Percentiles rank a stretch among this genome's conserved stretches.
Evolutionary conservation across 495 filamentous ascomycete species (phyloP).

Genomic region (Hypoxylon trugodes): DNA sequence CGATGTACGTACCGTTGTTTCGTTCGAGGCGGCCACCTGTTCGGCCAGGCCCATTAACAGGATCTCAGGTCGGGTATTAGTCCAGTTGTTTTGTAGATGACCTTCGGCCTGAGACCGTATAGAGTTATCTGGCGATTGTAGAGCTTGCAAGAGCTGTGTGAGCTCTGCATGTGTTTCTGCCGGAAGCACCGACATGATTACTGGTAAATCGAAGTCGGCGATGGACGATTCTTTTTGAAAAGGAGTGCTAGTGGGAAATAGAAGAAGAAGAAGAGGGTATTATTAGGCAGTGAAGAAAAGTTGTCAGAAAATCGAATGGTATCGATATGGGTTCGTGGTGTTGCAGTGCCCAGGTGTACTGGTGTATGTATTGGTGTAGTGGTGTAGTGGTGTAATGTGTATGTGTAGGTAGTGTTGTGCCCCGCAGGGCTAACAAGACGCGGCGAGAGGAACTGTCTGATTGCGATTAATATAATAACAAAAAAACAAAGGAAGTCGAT

Average conservation of each 20-base stretch:
- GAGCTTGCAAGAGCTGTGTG: slow-evolving; percentile 80
- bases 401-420: slow-evolving; percentile 31
- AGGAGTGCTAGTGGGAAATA: slow-evolving; percentile 2
- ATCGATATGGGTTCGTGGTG: not conserved
- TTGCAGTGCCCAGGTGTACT: no score
- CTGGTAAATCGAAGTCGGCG: slow-evolving; percentile 9
- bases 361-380: no score
- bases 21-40: slow-evolving; percentile 78
- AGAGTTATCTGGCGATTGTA: slow-evolving; percentile 89
- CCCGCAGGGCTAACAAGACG: slow-evolving; percentile 44
- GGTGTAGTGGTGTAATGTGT: no score
- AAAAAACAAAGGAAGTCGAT: no score
- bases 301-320: slow-evolving; percentile 15
- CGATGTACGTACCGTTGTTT: slow-evolving; percentile 67
- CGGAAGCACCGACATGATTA: slow-evolving; percentile 83
- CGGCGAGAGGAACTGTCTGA: no score
- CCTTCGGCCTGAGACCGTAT: slow-evolving; percentile 87
- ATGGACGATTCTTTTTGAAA: not conserved
- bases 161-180: slow-evolving; percentile 83
- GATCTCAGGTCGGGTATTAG: slow-evolving; percentile 78
- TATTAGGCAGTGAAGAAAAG: slow-evolving; percentile 7
- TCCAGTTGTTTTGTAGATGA: slow-evolving; percentile 88
- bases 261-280: not conserved
- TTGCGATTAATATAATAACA: no score
- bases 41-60: slow-evolving; percentile 93